Evolutionary conservation across 208 protist species (phyloP), one percentile per base, ranked within the genome.

Genomic region (Trypanosoma vivax): DNA sequence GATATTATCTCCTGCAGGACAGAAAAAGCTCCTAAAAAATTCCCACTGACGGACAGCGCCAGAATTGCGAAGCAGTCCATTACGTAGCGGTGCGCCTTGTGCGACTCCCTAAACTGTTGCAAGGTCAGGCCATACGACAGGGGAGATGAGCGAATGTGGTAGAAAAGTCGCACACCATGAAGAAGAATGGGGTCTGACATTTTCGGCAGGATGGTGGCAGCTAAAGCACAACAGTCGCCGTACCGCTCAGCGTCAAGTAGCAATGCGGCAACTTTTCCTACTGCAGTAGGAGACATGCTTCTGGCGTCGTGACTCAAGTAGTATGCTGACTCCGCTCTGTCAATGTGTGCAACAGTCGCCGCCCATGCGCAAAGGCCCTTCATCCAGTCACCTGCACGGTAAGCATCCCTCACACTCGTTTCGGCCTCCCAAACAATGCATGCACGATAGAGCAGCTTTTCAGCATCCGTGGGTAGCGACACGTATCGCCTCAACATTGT

Each of bases 21-120:
- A 7, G 50, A 45, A 39, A 67, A 67, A 0, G 60, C 60, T 23
- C 60, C 60, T n/a, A 9, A 9, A 33, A 31, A 29, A 16, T 67
- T 67, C 38, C 46, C 45, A 23, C 51, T 53, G 10, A 67, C 45
- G 19, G 25, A 27, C 18, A 67, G 23, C 0, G 60, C 60, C 24
- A 67, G 50, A 50, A 52, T 39, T 6, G 60, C 60, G 25, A 60
- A 60, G 3, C 21, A 28, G 43, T 67, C 43, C n/a, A 67, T 5
- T 27, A 58, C 31, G 16, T 48, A 27, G 9, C 52, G 37, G 14
- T 67, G 27, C 3, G 23, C 9, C 5, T 31, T 18, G 19, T 51
- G 14, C 1, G 9, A 9, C 11, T 52, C 52, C 29, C 38, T 41
- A 23, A 41, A 53, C 21, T 60, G 3, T 21, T 60, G 60, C 37